These are phyloP conservation scores for Herpetospermum pedunculosum DNA, from an alignment of 306 rosid genomes.

Conservation along the genomic window DNA sequence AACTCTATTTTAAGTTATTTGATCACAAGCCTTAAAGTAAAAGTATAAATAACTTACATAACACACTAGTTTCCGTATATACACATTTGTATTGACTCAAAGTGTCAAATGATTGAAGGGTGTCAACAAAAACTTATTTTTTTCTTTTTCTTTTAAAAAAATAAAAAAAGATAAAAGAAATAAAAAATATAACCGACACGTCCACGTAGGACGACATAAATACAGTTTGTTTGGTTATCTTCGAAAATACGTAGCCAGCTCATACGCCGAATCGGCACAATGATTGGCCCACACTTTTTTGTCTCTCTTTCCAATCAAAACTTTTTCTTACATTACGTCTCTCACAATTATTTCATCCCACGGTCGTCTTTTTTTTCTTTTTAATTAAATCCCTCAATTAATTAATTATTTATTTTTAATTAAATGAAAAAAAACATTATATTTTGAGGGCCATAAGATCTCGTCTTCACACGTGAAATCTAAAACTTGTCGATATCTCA, in stretches of 20 bases:
- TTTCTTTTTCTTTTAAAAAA: background rate
- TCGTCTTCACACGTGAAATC: slow-evolving; percentile 9
- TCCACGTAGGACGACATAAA: slow-evolving; percentile 21
- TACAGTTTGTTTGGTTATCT: slow-evolving; percentile 9
- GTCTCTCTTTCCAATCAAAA: background rate
- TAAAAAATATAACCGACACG: slow-evolving; percentile 42
- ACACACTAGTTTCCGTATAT: too few species aligned
- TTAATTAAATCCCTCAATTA: background rate
- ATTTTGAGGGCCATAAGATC: slow-evolving; percentile 6
- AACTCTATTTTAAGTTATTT: too few species aligned
- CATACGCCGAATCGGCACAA: slow-evolving; percentile 14
- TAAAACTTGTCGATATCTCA: background rate
- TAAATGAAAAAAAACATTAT: background rate
- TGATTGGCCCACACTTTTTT: slow-evolving; percentile 20
- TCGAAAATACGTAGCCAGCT: slow-evolving; percentile 38
- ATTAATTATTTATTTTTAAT: background rate
- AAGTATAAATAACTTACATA: too few species aligned
- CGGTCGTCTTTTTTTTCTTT: background rate
- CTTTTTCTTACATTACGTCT: background rate
- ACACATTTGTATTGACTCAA: too few species aligned
- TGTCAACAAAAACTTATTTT: background rate
- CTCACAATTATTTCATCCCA: background rate
- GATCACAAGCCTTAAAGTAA: too few species aligned
- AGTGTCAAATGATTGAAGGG: background rate
- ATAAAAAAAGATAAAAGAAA: background rate